phyloP scores from a whole-genome alignment of 2,329 filamentous ascomycete genomes.

The Talaromyces sp. region DNA sequence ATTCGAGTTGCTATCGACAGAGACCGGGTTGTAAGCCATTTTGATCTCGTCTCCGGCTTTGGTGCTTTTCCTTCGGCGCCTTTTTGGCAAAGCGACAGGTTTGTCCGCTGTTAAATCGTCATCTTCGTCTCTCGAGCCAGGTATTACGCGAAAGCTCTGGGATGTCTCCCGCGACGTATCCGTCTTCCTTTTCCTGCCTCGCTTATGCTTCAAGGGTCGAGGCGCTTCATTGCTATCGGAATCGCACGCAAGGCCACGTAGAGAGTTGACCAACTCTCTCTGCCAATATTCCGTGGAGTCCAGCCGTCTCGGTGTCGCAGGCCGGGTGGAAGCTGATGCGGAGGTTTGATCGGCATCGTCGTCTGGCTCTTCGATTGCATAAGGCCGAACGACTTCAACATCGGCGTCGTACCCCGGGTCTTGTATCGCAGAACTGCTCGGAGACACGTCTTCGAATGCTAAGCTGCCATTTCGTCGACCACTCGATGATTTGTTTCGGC shows the following conservation, averaged over 20 bases:
- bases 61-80: conserved; percentile 20
- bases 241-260: conserved; percentile 26
- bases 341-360: conserved; percentile 18
- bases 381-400: conserved; percentile 30
- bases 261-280: conserved; percentile 27
- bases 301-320: conserved; percentile 15
- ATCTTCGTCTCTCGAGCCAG: not conserved
- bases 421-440: conserved; percentile 21
- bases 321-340: conserved; percentile 4
- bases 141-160: not conserved
- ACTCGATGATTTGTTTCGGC: not conserved
- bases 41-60: conserved; percentile 12
- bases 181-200: conserved; percentile 32
- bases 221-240: conserved; percentile 16
- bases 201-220: conserved; percentile 11
- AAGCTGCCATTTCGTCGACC: not conserved
- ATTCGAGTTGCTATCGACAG: conserved; percentile 15
- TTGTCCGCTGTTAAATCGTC: not conserved
- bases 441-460: conserved; percentile 13
- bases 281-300: conserved; percentile 24
- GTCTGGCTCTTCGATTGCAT: conserved; percentile 32
- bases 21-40: conserved; percentile 4
- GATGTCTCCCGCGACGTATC: conserved; percentile 9
- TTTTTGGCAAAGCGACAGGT: conserved; percentile 17
- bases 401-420: conserved; percentile 26